Evolutionary conservation across 2,329 filamentous ascomycete genomes (phyloP).

Genomic region (Remersonia thermophila): DNA sequence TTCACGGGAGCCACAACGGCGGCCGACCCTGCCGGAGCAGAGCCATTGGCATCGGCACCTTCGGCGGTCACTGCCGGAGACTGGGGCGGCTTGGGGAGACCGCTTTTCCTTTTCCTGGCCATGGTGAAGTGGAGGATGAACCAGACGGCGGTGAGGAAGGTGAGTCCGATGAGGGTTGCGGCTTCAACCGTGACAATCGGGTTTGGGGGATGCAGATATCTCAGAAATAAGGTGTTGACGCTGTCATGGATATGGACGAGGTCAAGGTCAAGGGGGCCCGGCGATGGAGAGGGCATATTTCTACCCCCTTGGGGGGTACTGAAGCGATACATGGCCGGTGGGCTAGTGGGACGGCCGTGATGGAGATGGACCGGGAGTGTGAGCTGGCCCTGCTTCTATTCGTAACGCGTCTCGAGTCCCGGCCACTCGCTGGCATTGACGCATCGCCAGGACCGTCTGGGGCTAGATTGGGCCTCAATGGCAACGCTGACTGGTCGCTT

Average conservation of each 20-base stretch:
- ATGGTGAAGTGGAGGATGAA: constrained; percentile 12
- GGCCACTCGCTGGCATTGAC: too few species aligned
- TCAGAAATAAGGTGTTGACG: constrained; percentile 1
- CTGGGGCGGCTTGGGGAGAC: constrained; percentile 10
- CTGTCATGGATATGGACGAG: not conserved
- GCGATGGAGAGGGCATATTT: not conserved
- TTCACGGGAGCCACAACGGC: constrained; percentile 6
- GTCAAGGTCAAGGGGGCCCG: not conserved
- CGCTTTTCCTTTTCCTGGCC: constrained; percentile 16
- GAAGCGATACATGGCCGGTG: too few species aligned
- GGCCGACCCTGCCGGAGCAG: constrained; percentile 3
- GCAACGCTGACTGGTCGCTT: too few species aligned
- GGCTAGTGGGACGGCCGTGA: too few species aligned
- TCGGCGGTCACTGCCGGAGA: constrained; percentile 2
- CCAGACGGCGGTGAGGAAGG: constrained; percentile 10
- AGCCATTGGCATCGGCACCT: constrained; percentile 6
- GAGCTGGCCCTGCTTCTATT: too few species aligned
- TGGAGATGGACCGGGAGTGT: too few species aligned
- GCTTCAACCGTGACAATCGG: constrained; percentile 16
- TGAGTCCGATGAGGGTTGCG: constrained; percentile 16
- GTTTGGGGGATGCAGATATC: constrained; percentile 8
- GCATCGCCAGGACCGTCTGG: too few species aligned
- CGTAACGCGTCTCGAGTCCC: too few species aligned
- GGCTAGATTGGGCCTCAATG: too few species aligned
- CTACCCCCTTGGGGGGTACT: too few species aligned